These are phyloP conservation scores for Gossypium trilobum DNA, from an alignment of 441 rosid genomes.

Conservation along the genomic window DNA sequence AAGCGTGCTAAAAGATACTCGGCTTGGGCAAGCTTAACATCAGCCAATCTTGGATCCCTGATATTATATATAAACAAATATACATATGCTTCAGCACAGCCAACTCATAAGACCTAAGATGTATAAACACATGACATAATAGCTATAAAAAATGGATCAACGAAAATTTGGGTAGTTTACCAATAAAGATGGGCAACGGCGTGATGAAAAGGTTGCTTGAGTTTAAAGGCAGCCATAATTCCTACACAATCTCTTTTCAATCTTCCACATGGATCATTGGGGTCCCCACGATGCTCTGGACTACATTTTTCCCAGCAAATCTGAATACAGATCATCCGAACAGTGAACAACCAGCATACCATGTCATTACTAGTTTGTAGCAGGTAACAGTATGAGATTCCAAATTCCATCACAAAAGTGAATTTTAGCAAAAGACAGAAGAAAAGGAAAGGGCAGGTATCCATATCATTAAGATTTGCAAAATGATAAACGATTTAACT, in stretches of 20 bases:
- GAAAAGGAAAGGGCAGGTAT: not conserved
- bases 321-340: conserved; percentile 22
- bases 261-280: conserved; percentile 64
- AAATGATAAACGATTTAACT: not conserved
- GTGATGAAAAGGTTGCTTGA: conserved; percentile 44
- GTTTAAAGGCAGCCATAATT: conserved; percentile 75
- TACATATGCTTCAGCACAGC: not conserved
- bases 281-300: conserved; percentile 61
- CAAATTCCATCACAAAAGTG: not conserved
- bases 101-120: not conserved
- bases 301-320: conserved; percentile 20
- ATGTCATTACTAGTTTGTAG: conserved; percentile 1
- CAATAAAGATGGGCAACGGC: conserved; percentile 63
- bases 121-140: not conserved
- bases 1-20: conserved; percentile 59
- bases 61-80: not conserved
- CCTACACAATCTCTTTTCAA: conserved; percentile 84
- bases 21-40: conserved; percentile 94
- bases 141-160: not conserved
- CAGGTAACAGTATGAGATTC: not conserved
- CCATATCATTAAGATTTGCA: not conserved
- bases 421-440: not conserved
- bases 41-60: conserved; percentile 89
- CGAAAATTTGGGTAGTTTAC: conserved; percentile 28
- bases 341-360: conserved; percentile 15